phyloP scores from a whole-genome alignment of 2,329 filamentous ascomycete species.

The Phoma sp. region DNA sequence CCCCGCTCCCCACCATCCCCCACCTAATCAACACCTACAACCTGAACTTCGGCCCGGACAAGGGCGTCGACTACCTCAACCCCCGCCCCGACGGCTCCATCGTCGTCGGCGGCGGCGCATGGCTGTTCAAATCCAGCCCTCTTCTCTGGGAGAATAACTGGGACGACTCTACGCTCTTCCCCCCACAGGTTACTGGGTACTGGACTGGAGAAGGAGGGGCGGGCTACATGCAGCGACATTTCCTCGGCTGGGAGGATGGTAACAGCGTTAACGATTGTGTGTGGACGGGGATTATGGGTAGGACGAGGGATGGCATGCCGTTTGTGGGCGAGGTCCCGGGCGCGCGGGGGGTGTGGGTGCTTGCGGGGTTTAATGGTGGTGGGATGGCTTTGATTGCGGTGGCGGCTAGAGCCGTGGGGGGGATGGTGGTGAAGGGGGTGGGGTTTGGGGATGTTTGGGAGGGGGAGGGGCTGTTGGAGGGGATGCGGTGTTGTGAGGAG shows the following conservation, averaged over 20 bases:
- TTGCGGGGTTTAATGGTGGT: slow-evolving; percentile 59
- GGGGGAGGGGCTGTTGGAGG: slow-evolving; percentile 42
- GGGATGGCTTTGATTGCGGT: slow-evolving; percentile 58
- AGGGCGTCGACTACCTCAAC: slow-evolving; percentile 20
- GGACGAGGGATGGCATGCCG: slow-evolving; percentile 51
- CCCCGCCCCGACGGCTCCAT: slow-evolving; percentile 22
- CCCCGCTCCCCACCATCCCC: slow-evolving; percentile 14
- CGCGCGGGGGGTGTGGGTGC: slow-evolving; percentile 50
- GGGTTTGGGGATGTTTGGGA: slow-evolving; percentile 41
- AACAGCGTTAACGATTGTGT: slow-evolving; percentile 45
- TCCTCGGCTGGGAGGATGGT: slow-evolving; percentile 57
- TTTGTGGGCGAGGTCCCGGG: slow-evolving; percentile 54
- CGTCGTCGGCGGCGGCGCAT: slow-evolving; percentile 44
- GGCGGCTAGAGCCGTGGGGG: slow-evolving; percentile 47
- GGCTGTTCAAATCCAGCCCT: slow-evolving; percentile 41
- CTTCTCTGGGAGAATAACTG: slow-evolving; percentile 55
- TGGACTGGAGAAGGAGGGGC: slow-evolving; percentile 42
- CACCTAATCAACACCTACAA: slow-evolving; percentile 38
- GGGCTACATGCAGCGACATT: slow-evolving; percentile 56
- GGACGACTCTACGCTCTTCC: slow-evolving; percentile 56
- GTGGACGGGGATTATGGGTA: slow-evolving; percentile 53
- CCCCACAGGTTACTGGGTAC: slow-evolving; percentile 47
- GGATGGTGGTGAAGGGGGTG: slow-evolving; percentile 46
- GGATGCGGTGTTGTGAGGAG: slow-evolving; percentile 37
- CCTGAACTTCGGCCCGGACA: slow-evolving; percentile 21